Base-by-base conservation (phyloP, 1,139 yeast species). In the Geotrichum armillariae region DNA sequence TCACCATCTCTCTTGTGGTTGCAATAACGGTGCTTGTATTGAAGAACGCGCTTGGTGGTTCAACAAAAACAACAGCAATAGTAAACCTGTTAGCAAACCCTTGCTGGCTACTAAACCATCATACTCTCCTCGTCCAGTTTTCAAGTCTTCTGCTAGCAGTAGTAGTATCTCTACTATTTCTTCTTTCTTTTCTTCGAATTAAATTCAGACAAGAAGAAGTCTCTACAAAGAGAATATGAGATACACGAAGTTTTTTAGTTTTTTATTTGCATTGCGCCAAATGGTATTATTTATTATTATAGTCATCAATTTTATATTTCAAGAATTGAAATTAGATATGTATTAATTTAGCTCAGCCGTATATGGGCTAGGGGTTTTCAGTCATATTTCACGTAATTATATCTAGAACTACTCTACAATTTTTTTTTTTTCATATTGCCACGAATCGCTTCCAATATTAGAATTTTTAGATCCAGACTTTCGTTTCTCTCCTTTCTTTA, bases 1-100 rank as follows among this genome's bases (percentile, higher is more conserved):
- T 8, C 77, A 73, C 53, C 70, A 70, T 25, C 66, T 72, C 44
- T 57, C 65, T 25, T 77, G 81, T 60, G 81, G 80, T 16, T 77
- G 81, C 62, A 60, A 70, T 55, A 75, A 75, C 27, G 73, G 71
- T 35, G 66, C 69, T 20, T 77, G 81, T 59, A 74, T 77, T 55
- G 69, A 69, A 36, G 73, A 76, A 49, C 66, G 66, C 29, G 78
- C 78, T 3, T 76, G 80, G 79, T 68, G 74, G 74, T 55, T 59
- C 51, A 59, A 59, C 57, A 47, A 53, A 41, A 41, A 22, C 40
- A 25, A 18, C 33, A 2, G 3, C 34, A 17, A 8, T 3, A 2
- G 31, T 7, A 36, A 33, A 12, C 16, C n/a, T 12, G 5, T 16
- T 25, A 27, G 5, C 25, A 14, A 9, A 22, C 12, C 14, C 14